Percentiles rank a stretch among this genome's conserved stretches.
These are phyloP conservation scores for Mycogone perniciosa DNA, from an alignment of 2,329 filamentous ascomycete genomes.

Conservation along the genomic window DNA sequence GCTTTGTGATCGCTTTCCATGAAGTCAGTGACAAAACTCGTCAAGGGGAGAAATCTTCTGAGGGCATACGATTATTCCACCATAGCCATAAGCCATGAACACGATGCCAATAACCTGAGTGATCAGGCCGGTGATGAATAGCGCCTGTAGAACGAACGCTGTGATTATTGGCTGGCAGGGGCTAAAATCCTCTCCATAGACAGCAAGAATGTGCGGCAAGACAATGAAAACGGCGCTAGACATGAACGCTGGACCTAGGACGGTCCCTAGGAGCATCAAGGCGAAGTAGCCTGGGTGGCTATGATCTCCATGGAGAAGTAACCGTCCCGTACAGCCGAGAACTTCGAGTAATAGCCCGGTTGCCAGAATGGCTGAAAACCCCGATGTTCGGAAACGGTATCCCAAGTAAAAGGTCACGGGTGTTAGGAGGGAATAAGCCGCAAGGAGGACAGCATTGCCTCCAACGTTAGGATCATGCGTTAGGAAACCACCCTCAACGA, in stretches of 20 bases:
- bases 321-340: conserved; percentile 40
- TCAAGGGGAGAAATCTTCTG: background rate
- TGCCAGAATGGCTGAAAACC: conserved; percentile 36
- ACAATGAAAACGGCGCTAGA: conserved; percentile 38
- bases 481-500: conserved; percentile 31
- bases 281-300: conserved; percentile 33
- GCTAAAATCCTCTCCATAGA: conserved; percentile 40
- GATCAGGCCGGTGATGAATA: conserved; percentile 29
- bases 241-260: conserved; percentile 41
- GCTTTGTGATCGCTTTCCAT: conserved; percentile 27
- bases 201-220: conserved; percentile 39
- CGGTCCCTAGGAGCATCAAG: conserved; percentile 41
- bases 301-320: conserved; percentile 33
- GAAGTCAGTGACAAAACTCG: conserved; percentile 12
- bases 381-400: conserved; percentile 31
- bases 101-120: conserved; percentile 37
- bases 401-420: conserved; percentile 33
- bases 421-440: conserved; percentile 34
- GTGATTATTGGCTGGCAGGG: conserved; percentile 30
- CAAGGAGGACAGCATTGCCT: conserved; percentile 36
- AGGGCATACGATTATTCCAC: conserved; percentile 29
- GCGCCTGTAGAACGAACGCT: conserved; percentile 27
- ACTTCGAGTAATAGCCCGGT: conserved; percentile 38
- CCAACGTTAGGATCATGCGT: conserved; percentile 30
- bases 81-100: conserved; percentile 31